Conservation (phyloP, 257 asterid genomes). For the Sherardia arvensis region DNA sequence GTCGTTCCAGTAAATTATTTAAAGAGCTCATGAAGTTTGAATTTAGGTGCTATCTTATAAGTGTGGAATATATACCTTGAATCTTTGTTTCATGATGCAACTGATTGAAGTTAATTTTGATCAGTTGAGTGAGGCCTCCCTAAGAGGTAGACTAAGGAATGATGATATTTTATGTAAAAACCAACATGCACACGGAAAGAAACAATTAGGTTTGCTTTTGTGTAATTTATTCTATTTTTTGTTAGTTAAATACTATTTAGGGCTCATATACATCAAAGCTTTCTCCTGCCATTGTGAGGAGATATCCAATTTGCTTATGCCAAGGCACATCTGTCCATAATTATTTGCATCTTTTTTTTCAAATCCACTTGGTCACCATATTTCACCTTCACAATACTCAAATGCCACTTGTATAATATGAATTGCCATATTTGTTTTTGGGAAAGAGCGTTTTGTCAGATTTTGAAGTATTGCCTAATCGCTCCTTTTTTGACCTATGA, state of each 20-base stretch:
- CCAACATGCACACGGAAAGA: too few species aligned
- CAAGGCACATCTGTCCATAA: background rate
- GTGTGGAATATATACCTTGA: background rate
- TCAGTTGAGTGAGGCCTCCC: background rate
- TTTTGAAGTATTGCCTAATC: background rate
- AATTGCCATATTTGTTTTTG: background rate
- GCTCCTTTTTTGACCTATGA: constrained; percentile 11
- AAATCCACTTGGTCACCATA: background rate
- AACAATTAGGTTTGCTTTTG: background rate
- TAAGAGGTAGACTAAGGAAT: background rate
- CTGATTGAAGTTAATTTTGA: background rate
- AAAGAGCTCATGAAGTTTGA: background rate
- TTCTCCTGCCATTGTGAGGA: background rate
- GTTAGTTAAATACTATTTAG: background rate
- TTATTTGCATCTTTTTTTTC: background rate
- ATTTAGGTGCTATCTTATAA: background rate
- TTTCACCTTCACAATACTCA: background rate
- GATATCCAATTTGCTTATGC: background rate
- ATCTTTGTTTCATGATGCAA: background rate
- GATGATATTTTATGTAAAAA: background rate
- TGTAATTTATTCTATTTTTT: background rate
- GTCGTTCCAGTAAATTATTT: background rate
- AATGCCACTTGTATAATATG: background rate
- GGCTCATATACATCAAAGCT: background rate
- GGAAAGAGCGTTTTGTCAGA: background rate